Evolutionary conservation across 257 asterid genomes (phyloP).

Genomic region (Cinchona pubescens): DNA sequence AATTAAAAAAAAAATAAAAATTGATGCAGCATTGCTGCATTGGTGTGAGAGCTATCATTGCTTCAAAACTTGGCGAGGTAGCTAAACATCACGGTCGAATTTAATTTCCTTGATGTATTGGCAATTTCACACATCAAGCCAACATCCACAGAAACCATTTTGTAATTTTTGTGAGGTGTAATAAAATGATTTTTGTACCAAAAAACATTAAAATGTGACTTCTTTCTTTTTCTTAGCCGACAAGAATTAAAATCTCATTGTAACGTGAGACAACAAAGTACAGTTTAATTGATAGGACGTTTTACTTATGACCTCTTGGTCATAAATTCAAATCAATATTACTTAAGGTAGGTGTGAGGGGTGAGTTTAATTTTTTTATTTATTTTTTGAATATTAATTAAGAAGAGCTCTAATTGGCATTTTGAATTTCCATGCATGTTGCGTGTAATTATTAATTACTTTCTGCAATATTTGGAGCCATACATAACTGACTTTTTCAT

Average conservation of each 20-base stretch:
- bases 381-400: too few relatives aligned
- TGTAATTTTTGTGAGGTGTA: neutral
- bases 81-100: slow-evolving; percentile 15
- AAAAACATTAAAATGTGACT: neutral
- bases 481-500: neutral
- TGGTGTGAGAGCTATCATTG: neutral
- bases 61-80: neutral
- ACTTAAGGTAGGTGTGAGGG: too few relatives aligned
- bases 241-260: neutral
- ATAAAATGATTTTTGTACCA: neutral
- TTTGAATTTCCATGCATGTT: neutral
- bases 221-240: too few relatives aligned
- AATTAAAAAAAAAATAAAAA: too few relatives aligned
- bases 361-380: too few relatives aligned
- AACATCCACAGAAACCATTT: neutral
- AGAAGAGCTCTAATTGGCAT: neutral
- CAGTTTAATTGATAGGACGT: too few relatives aligned
- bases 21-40: neutral
- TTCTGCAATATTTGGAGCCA: neutral
- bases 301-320: too few relatives aligned
- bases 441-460: neutral
- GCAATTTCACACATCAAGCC: neutral
- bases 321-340: too few relatives aligned
- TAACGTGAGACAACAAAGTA: neutral
- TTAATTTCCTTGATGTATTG: neutral